phyloP scores from a whole-genome alignment of 208 protist species.

The Borovskyia barvae region DNA sequence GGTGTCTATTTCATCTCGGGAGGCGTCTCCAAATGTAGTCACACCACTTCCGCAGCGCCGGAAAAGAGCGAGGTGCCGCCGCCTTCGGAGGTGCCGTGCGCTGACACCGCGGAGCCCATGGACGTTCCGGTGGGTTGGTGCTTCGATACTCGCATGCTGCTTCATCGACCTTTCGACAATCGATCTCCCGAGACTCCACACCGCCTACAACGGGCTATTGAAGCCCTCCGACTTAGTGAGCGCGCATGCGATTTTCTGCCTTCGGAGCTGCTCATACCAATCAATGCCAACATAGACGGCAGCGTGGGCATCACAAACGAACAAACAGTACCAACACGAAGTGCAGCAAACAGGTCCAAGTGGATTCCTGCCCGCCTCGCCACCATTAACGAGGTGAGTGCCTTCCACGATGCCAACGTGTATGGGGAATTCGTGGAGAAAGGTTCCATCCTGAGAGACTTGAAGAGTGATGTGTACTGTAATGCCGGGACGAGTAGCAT shows the following conservation, averaged over 20 bases:
- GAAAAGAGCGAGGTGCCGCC: neutral
- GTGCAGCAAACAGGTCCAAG: conserved; percentile 14
- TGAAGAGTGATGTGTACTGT: conserved; percentile 82
- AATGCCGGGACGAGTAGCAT: conserved; percentile 55
- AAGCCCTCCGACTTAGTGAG: conserved; percentile 37
- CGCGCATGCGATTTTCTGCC: conserved; percentile 61
- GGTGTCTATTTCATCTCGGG: conserved; percentile 63
- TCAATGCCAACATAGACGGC: neutral
- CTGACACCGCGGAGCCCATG: conserved; percentile 7
- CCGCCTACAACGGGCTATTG: conserved; percentile 57
- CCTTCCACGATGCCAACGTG: conserved; percentile 41
- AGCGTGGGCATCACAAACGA: neutral
- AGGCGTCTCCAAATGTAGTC: conserved; percentile 5
- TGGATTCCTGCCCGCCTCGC: conserved; percentile 63
- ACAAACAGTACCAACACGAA: neutral
- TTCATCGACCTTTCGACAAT: conserved; percentile 47
- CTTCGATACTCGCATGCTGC: conserved; percentile 65
- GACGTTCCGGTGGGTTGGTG: conserved; percentile 64
- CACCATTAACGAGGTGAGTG: conserved; percentile 53
- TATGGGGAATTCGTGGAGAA: conserved; percentile 58
- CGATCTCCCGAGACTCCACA: conserved; percentile 70
- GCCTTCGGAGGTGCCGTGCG: neutral
- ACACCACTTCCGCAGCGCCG: neutral
- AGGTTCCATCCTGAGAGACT: conserved; percentile 32
- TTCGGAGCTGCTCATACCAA: conserved; percentile 23